A percentile compares a stretch with the other conserved stretches of the same genome.
Evolutionary conservation across 495 filamentous ascomycete species (phyloP).

Genomic region (Immersiella caudata): DNA sequence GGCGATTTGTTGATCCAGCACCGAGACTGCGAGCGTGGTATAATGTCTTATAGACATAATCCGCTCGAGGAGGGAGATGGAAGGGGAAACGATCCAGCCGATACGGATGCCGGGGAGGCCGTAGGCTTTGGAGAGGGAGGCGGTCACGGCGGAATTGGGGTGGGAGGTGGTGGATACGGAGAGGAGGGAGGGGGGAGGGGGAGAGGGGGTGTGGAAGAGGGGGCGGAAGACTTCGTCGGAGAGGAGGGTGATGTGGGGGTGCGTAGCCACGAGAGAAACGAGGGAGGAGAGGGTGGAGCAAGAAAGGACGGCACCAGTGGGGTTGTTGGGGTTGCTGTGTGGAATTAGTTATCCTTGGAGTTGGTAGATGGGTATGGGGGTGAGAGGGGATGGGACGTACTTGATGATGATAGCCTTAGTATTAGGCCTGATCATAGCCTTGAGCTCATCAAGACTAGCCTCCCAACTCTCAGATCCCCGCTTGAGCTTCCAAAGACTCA

Average conservation of each 20-base stretch:
- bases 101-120: slow-evolving; percentile 76
- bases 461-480: slow-evolving; percentile 60
- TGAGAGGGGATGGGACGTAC: slow-evolving; percentile 2
- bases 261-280: slow-evolving; percentile 60
- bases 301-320: slow-evolving; percentile 71
- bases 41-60: slow-evolving; percentile 69
- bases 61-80: slow-evolving; percentile 60
- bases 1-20: slow-evolving; percentile 74
- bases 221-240: slow-evolving; percentile 83
- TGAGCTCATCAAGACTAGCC: slow-evolving; percentile 65
- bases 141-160: slow-evolving; percentile 65
- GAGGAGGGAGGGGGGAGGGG: slow-evolving; percentile 44
- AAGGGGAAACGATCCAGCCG: slow-evolving; percentile 74
- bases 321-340: slow-evolving; percentile 81
- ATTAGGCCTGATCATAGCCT: slow-evolving; percentile 65
- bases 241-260: slow-evolving; percentile 62
- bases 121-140: slow-evolving; percentile 81
- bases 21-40: slow-evolving; percentile 77
- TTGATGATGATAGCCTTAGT: slow-evolving; percentile 55
- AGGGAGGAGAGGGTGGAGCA: slow-evolving; percentile 59
- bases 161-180: slow-evolving; percentile 66
- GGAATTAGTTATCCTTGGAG: background rate
- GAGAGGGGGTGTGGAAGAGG: slow-evolving; percentile 65
- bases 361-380: too few species aligned
- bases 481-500: slow-evolving; percentile 72